Evolutionary conservation across 768 basidiomycete species (phyloP).

Genomic region (Suillus hirtellus): DNA sequence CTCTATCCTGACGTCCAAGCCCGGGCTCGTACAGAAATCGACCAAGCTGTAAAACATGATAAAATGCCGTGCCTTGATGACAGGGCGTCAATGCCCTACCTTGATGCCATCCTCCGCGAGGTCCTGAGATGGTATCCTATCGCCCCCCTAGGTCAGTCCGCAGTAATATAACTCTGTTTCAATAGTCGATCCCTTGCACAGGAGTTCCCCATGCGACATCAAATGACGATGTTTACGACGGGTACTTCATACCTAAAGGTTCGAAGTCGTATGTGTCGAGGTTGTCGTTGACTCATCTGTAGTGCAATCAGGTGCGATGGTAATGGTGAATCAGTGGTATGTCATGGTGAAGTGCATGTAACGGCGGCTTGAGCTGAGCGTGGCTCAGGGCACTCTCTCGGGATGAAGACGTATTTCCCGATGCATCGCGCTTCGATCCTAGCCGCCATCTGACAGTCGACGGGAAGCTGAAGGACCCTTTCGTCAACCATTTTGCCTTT

Average conservation of each 20-base stretch:
- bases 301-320: not conserved
- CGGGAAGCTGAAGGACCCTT: not conserved
- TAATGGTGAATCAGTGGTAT: constrained; percentile 6
- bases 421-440: constrained; percentile 9
- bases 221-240: constrained; percentile 38
- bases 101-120: constrained; percentile 26
- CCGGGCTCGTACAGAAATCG: constrained; percentile 33
- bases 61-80: constrained; percentile 19
- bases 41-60: constrained; percentile 17
- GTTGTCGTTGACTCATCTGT: not conserved
- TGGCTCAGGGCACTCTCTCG: constrained; percentile 5
- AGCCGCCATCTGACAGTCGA: not conserved
- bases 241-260: constrained; percentile 52
- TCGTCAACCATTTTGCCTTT: not conserved
- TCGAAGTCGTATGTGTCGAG: constrained; percentile 22
- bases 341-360: not conserved
- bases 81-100: constrained; percentile 23
- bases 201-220: constrained; percentile 28
- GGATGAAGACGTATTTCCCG: not conserved
- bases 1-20: constrained; percentile 27
- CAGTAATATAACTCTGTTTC: not conserved
- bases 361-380: not conserved
- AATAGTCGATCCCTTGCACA: not conserved
- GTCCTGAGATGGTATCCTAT: constrained; percentile 26
- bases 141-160: constrained; percentile 24